Base-by-base conservation (phyloP, 2,329 filamentous ascomycete genomes). In the Fusarium equiseti region DNA sequence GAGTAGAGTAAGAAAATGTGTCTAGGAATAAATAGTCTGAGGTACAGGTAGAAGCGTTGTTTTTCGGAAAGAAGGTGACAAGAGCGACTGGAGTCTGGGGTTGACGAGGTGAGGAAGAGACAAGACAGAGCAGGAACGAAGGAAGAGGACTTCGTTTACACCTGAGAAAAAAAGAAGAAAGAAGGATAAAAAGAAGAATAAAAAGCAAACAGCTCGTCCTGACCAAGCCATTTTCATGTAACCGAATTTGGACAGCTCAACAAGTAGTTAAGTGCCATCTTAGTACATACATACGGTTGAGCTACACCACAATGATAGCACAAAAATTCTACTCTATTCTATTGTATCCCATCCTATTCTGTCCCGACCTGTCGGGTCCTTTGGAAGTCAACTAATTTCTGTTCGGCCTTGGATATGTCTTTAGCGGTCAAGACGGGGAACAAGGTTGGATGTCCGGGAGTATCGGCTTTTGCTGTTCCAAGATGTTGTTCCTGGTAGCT, bases 221-320 rank as follows among this genome's bases (percentile, higher is more conserved):
- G 12, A 46, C 64, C 54, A 72, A 71, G 68, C 58, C 68, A 70
- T 71, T 66, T 62, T 55, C 50, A 63, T 58, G 55, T 56, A 61
- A 71, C 63, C 68, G 68, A 68, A 71, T 71, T 56, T 71, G 68
- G 68, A 55, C 59, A 68, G 43, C 63, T 65, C 62, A 66, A 61
- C 63, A 65, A 65, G 52, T 59, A 24, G 52, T 46, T 40, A 53
- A 55, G 24, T 50, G 50, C 35, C 35, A 42, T 27, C 18, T 61
- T 66, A 66, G 49, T 66, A 61, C 55, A 50, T 66, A 61, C 55
- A 50, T 40, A 44, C 20, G 27, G 38, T 59, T 43, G 38, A 53
- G 35, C 24, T 53, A 20, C 35, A 53, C 24, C 32, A 29, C n/a
- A 24, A 52, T 42, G 38, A 46, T 46, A 45, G 44, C 24, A 63